These are phyloP conservation scores for Purpureocillium takamizusanense DNA, from an alignment of 2,329 filamentous ascomycete genomes.

Conservation along the genomic window DNA sequence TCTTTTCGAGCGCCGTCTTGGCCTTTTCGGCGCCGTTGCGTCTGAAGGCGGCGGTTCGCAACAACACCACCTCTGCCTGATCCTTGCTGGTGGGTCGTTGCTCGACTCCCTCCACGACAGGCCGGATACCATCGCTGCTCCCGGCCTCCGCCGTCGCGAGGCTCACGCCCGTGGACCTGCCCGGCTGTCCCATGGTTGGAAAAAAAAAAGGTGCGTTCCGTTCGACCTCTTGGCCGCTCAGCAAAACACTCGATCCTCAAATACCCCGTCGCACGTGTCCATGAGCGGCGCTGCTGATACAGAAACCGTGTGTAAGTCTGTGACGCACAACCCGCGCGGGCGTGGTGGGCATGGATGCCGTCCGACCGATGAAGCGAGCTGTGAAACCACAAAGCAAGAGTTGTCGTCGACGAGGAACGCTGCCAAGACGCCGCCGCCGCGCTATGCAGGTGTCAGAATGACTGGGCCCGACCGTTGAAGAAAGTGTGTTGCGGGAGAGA, in stretches of 20 bases:
- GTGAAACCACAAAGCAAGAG: too few relatives aligned
- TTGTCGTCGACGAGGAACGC: background rate
- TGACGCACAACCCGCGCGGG: background rate
- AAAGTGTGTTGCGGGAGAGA: background rate
- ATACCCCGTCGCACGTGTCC: background rate
- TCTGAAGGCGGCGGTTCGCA: too few relatives aligned
- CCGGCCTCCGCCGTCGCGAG: background rate
- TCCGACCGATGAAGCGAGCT: too few relatives aligned
- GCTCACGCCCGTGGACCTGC: background rate
- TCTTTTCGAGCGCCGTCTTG: slow-evolving; percentile 6
- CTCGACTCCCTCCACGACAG: background rate
- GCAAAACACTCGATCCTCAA: background rate
- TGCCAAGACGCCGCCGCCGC: too few relatives aligned
- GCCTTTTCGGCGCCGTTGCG: background rate
- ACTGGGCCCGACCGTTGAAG: too few relatives aligned
- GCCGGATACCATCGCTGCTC: background rate
- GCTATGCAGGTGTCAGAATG: too few relatives aligned
- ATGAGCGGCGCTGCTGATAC: background rate
- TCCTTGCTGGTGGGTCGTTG: background rate
- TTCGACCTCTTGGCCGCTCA: background rate
- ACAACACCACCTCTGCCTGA: too few relatives aligned
- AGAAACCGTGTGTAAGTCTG: background rate
- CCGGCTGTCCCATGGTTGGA: background rate
- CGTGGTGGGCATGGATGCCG: too few relatives aligned
- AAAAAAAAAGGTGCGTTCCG: too few relatives aligned